These are phyloP conservation scores for Pichia insulana DNA, from an alignment of 805 yeast species.

Conservation along the genomic window DNA sequence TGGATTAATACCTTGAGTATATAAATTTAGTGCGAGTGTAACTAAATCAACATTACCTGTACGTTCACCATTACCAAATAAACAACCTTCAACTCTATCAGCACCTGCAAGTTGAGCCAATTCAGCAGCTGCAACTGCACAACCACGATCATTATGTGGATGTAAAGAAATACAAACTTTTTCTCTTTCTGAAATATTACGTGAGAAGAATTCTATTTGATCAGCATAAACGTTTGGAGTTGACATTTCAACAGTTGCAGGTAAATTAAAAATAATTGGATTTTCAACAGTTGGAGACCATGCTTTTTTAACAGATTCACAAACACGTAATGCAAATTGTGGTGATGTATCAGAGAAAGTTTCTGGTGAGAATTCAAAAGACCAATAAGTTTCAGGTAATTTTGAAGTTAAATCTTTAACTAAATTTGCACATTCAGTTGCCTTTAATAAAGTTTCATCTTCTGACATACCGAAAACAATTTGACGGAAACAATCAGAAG, in stretches of 20 bases:
- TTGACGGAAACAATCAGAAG: slow-evolving; percentile 65
- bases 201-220: slow-evolving; percentile 68
- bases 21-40: slow-evolving; percentile 66
- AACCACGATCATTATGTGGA: slow-evolving; percentile 80
- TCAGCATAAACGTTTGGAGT: slow-evolving; percentile 81
- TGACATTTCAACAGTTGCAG: slow-evolving; percentile 78
- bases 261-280: slow-evolving; percentile 73
- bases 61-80: slow-evolving; percentile 82
- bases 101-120: slow-evolving; percentile 78
- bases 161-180: slow-evolving; percentile 68
- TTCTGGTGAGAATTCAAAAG: slow-evolving; percentile 74
- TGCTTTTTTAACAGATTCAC: slow-evolving; percentile 67
- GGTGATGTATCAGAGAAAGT: slow-evolving; percentile 64
- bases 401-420: slow-evolving; percentile 49
- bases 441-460: slow-evolving; percentile 49
- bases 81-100: slow-evolving; percentile 81
- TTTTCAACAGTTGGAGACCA: slow-evolving; percentile 61
- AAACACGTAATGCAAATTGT: slow-evolving; percentile 53
- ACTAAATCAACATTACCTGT: slow-evolving; percentile 82
- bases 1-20: slow-evolving; percentile 72
- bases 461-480: slow-evolving; percentile 60
- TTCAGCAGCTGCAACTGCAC: slow-evolving; percentile 86
- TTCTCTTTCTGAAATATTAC: slow-evolving; percentile 55
- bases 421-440: slow-evolving; percentile 52
- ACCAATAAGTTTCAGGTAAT: slow-evolving; percentile 52